Base-by-base conservation (phyloP, 208 protist species). In the Leishmania lainsoni region DNA sequence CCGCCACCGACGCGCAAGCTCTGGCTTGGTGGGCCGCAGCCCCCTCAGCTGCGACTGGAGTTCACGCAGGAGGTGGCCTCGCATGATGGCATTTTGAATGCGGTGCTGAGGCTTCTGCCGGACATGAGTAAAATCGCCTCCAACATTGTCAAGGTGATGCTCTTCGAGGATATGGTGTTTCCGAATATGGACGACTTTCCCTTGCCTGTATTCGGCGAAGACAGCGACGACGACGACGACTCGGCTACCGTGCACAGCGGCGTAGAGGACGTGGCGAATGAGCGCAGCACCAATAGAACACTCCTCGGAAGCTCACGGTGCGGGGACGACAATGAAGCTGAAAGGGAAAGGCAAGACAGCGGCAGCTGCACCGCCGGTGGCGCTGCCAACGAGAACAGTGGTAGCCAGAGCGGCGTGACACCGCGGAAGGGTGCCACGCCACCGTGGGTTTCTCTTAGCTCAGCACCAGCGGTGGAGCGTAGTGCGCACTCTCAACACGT, bases 111-210 rank as follows among this genome's bases (percentile, higher is more conserved):
- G 71, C 63, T 93, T 12, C 71, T 97, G 39, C 94, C 94, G 0
- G 91, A 97, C 80, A 88, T 97, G 81, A 95, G 91, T 77, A 54
- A 81, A 17, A 49, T 94, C 69, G 84, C 93, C 59, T 88, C 91
- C 26, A 90, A 93, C 75, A 77, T 97, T 3, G 90, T 97, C 58
- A 89, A 87, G 69, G 87, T 88, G 70, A 81, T 88, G 70, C 80
- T 96, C 14, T 96, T 96, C 51, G 92, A 95, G 65, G 94, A 97
- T 75, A 97, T 97, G 92, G 76, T 95, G 12, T 87, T 92, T 1
- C 94, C 94, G 52, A 92, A 89, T 17, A 87, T 93, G 76, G 94
- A 97, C 51, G 92, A 96, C 78, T 96, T 95, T 35, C 92, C 94
- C n/a, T 91, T 89, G 84, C 89, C 90, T 9, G 81, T 89, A 65